Base-by-base conservation (phyloP, 305 asterid genomes). In the Ilex paraguariensis region DNA sequence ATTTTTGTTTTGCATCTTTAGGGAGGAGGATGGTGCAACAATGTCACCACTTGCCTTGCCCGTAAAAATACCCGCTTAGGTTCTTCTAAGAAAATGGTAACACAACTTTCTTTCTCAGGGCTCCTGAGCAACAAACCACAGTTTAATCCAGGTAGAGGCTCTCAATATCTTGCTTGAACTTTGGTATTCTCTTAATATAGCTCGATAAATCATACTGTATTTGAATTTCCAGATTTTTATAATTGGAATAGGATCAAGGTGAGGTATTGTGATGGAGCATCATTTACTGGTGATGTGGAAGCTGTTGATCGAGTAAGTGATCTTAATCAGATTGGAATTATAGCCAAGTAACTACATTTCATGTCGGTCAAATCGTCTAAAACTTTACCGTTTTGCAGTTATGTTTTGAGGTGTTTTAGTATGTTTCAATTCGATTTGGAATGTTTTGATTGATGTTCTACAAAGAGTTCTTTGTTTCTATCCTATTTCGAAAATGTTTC, bases 221-320 rank as follows among this genome's bases (percentile, higher is more conserved):
- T 72, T 16, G 14, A 61, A 56, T 44, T 59, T 67, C 64, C 75
- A 93, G 99, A 93, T 69, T 93, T 93, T 70, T 86, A 93, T 70
- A 83, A 86, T 11, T 93, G 99, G 99, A 93, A 93, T 65, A 81
- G 87, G 60, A 65, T 93, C 65, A 90, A 85, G 79, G 84, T 93
- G 63, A 77, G 96, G 72, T 93, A 93, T 57, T 90, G 97, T 36
- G 99, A 93, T 63, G 99, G 99, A 45, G 76, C 96, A 49, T 93
- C 99, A 3, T 93, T 85, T 66, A 93, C 97, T 0, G 99, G 99
- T 40, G 97, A 93, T 59, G 73, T 90, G 13, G 94, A 84, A 74
- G 87, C 80, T 5, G 97, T 87, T 4, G 66, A 90, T 81, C 97
- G 85, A 16, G 99, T 90, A 70, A 84, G 91, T 66, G 42, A 52